Evolutionary conservation across 129 eudicot genomes (phyloP).

Genomic region (Flaveria brownii): DNA sequence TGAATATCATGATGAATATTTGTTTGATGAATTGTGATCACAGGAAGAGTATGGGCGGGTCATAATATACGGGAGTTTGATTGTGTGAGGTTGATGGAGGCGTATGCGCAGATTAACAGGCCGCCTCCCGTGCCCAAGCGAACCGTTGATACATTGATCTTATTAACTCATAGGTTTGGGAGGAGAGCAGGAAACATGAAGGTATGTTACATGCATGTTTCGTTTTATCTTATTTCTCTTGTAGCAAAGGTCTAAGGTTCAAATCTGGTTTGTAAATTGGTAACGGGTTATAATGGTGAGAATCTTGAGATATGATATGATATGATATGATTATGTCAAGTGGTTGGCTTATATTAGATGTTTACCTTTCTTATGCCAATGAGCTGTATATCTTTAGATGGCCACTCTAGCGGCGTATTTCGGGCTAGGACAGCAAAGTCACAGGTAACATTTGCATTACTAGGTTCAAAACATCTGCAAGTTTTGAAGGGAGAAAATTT

Average conservation of each 20-base stretch:
- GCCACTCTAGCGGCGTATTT: constrained; percentile 84
- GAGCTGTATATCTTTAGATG: constrained; percentile 52
- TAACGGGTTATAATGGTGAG: not conserved
- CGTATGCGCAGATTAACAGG: constrained; percentile 68
- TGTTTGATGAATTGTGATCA: not conserved
- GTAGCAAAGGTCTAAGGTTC: too few relatives aligned
- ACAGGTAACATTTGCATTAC: constrained; percentile 49
- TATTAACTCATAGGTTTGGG: constrained; percentile 76
- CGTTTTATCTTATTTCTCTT: not conserved
- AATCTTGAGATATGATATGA: not conserved
- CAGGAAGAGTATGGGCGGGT: constrained; percentile 98
- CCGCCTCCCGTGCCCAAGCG: constrained; percentile 81
- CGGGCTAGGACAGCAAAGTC: constrained; percentile 88
- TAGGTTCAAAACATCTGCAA: not conserved
- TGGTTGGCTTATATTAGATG: not conserved
- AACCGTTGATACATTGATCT: constrained; percentile 68
- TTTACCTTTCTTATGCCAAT: constrained; percentile 18
- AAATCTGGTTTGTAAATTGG: too few relatives aligned
- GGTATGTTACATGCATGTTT: constrained; percentile 37
- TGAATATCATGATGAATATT: not conserved
- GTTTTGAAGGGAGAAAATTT: not conserved
- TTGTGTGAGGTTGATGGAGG: constrained; percentile 78
- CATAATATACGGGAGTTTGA: constrained; percentile 91
- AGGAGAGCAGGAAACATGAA: constrained; percentile 96
- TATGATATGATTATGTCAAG: not conserved